Evolutionary conservation across 202 grass and related monocot genomes (phyloP), one percentile per base, ranked within the genome.

Genomic region (Setaria italica): DNA sequence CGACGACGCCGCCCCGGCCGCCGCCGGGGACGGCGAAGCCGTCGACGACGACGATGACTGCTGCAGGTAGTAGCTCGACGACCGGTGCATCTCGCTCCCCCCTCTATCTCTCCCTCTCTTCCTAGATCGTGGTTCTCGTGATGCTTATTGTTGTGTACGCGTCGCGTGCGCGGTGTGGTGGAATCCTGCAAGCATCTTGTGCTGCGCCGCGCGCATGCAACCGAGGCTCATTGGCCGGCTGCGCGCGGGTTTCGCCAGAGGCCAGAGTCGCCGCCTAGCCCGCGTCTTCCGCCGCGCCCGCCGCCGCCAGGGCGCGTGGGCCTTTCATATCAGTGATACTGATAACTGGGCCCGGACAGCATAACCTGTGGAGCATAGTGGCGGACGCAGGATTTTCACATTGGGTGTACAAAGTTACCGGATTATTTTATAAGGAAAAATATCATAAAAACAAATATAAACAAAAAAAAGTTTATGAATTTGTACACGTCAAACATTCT

Each of bases 61-160:
- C 50, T 57, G 39, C 16, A 91, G 77, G n/a, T 86, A 75, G 58
- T 91, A 88, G 73, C 90, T 91, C 60, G 82, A 67, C 17, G 90
- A 91, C 19, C 86, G 82, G 67, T 91, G 90, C 90, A 88, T 88
- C 55, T 59, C 49, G 42, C 29, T 16, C 58, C 46, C 17, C 25
- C 3, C 45, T 1, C 5, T 30, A 2, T 17, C 8, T 29, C 10
- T 21, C 47, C 42, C 54, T 71, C 70, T 58, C 74, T 34, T 56
- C 19, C 29, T 60, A 0, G 59, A 29, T 62, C 59, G 59, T 62
- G 59, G 59, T 29, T 62, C 12, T 7, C 0, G 30, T 20, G 49
- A 49, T 49, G 43, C 2, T 20, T 3, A 35, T 21, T 4, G 46
- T 10, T 32, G 48, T 35, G 12, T 46, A 21, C 17, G 66, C 20